Percentiles rank a stretch among this genome's conserved stretches.
These are phyloP conservation scores for Moesziomyces aphidis DNA, from an alignment of 1,284 basidiomycete genomes.

Conservation along the genomic window DNA sequence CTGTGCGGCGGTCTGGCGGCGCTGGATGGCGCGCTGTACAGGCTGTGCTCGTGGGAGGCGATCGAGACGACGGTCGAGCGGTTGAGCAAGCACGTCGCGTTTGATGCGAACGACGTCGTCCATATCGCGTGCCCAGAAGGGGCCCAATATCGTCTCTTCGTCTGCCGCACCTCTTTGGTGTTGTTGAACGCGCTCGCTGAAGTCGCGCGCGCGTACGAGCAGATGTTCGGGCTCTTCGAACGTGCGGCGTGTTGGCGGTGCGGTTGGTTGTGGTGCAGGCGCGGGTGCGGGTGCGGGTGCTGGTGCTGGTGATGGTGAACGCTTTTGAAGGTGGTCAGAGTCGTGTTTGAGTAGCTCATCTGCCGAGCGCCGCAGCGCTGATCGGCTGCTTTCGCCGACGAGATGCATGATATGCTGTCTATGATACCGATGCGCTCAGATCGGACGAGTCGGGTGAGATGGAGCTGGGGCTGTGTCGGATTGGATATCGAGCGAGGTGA, in stretches of 20 bases:
- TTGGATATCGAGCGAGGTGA: too few relatives aligned
- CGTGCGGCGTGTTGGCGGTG: constrained; percentile 30
- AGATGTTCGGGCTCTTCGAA: constrained; percentile 38
- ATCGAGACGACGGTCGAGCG: constrained; percentile 1
- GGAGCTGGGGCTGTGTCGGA: too few relatives aligned
- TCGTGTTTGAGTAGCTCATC: constrained; percentile 5
- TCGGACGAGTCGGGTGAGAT: too few relatives aligned
- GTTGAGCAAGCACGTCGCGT: constrained; percentile 12
- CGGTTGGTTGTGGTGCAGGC: constrained; percentile 30
- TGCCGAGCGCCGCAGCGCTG: constrained; percentile 13
- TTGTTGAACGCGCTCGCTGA: constrained; percentile 16
- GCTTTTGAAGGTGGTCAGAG: background rate
- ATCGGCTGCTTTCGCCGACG: constrained; percentile 40
- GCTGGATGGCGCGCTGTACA: constrained; percentile 9
- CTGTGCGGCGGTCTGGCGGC: constrained; percentile 50
- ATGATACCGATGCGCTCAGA: background rate
- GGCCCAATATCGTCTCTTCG: constrained; percentile 38
- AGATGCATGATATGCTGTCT: constrained; percentile 18
- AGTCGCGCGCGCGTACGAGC: constrained; percentile 16
- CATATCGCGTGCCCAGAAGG: constrained; percentile 45
- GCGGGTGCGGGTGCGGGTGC: constrained; percentile 32
- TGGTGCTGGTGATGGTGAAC: constrained; percentile 32
- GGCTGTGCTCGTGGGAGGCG: constrained; percentile 4
- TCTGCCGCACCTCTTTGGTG: constrained; percentile 8
- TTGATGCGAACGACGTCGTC: constrained; percentile 41